phyloP scores from a whole-genome alignment of 106 monocot species.

The Alisma plantagoaquatica region DNA sequence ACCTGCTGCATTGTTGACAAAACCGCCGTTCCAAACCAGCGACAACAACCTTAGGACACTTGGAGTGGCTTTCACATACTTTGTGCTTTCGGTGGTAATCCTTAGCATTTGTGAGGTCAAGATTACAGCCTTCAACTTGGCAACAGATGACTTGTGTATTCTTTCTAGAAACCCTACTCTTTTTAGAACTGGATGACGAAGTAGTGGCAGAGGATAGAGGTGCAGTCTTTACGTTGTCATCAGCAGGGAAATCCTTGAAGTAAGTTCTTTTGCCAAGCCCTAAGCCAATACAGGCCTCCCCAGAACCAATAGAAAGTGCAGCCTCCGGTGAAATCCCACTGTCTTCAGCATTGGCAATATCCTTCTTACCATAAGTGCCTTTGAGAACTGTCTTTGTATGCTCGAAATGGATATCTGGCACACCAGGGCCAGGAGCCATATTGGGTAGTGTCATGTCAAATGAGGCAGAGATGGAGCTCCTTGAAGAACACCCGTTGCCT shows the following conservation, averaged over 20 bases:
- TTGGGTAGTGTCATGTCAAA: slow-evolving; percentile 33
- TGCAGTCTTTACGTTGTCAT: slow-evolving; percentile 13
- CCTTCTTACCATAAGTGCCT: slow-evolving; percentile 6
- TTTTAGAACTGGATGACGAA: slow-evolving; percentile 13
- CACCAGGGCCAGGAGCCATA: slow-evolving; percentile 9
- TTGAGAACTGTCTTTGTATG: slow-evolving; percentile 7
- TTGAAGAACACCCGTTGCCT: slow-evolving; percentile 30
- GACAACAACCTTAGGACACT: slow-evolving; percentile 45
- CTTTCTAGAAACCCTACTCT: slow-evolving; percentile 20
- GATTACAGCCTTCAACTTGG: slow-evolving; percentile 67
- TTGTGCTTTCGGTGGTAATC: slow-evolving; percentile 80
- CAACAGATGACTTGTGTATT: slow-evolving; percentile 19
- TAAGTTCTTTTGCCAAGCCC: slow-evolving; percentile 79
- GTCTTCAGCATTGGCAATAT: too few relatives aligned
- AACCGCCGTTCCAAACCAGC: slow-evolving; percentile 64
- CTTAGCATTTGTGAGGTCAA: slow-evolving; percentile 45
- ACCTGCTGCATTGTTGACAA: slow-evolving; percentile 84
- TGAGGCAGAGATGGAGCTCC: too few relatives aligned
- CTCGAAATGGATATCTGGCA: slow-evolving; percentile 14
- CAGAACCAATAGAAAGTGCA: neutral
- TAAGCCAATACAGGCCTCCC: slow-evolving; percentile 42
- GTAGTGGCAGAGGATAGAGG: slow-evolving; percentile 10
- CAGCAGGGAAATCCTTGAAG: slow-evolving; percentile 43
- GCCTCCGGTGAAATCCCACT: too few relatives aligned
- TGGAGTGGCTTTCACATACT: slow-evolving; percentile 68